A percentile compares a stretch with the other conserved stretches of the same genome.
phyloP scores from a whole-genome alignment of 257 asterid genomes.

The Ocimum tenuiflorum region DNA sequence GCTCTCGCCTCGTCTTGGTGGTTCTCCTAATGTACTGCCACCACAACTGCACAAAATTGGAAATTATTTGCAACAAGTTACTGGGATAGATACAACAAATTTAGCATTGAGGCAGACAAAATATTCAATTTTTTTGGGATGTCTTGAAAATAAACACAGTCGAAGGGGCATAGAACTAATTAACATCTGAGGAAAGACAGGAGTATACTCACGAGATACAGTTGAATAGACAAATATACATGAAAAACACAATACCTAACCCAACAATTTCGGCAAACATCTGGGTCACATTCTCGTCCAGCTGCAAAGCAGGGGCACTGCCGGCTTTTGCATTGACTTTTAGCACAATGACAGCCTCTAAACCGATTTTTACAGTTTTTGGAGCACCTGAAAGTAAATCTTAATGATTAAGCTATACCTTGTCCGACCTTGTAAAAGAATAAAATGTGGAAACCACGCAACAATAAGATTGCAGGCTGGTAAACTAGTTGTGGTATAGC shows the following conservation, averaged over 20 bases:
- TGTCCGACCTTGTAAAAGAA: not conserved
- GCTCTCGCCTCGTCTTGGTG: slow-evolving; percentile 78
- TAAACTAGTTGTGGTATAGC: not conserved
- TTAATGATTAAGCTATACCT: not conserved
- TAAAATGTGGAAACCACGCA: slow-evolving; percentile 3
- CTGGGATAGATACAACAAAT: not conserved
- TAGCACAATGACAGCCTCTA: slow-evolving; percentile 98
- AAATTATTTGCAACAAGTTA: not conserved
- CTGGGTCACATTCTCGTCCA: slow-evolving; percentile 98
- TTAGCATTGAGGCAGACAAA: not conserved
- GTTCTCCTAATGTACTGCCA: slow-evolving; percentile 70
- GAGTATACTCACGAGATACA: not conserved
- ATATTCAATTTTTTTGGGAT: not conserved
- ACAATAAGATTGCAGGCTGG: not conserved
- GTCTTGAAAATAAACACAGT: not conserved
- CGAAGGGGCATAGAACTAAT: not conserved
- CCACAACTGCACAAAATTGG: slow-evolving; percentile 59
- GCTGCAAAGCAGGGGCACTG: slow-evolving; percentile 99
- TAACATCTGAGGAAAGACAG: not conserved
- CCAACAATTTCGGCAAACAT: slow-evolving; percentile 99
- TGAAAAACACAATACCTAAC: slow-evolving; percentile 52
- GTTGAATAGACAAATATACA: not conserved
- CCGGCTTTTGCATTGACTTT: slow-evolving; percentile 98
- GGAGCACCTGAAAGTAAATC: slow-evolving; percentile 60
- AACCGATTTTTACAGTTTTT: slow-evolving; percentile 92